A percentile compares a stretch with the other conserved stretches of the same genome.
Evolutionary conservation across 768 basidiomycete species (phyloP).

Genomic region (Pleurotus tuoliensis): DNA sequence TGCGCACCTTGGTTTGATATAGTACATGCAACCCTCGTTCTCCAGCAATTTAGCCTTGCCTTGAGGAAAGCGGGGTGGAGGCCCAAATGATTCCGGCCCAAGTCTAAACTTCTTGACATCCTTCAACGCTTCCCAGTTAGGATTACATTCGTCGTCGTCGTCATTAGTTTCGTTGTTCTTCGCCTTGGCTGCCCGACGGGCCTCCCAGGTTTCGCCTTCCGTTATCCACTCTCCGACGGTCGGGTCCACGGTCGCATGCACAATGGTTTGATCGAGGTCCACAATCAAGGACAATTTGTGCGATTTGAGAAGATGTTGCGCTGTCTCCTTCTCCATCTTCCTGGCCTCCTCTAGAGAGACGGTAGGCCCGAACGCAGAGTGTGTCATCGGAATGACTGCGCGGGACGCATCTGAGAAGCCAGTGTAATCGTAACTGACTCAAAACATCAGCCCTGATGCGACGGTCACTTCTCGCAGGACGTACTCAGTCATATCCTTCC

Average conservation of each 20-base stretch:
- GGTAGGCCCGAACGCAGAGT: constrained; percentile 86
- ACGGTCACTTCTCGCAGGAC: constrained; percentile 22
- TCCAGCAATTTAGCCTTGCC: constrained; percentile 58
- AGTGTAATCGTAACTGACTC: constrained; percentile 69
- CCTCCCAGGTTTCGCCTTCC: constrained; percentile 81
- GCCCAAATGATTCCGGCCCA: constrained; percentile 69
- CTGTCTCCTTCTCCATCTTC: constrained; percentile 80
- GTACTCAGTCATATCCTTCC: constrained; percentile 91
- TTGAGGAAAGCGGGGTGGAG: constrained; percentile 29
- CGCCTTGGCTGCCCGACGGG: constrained; percentile 43
- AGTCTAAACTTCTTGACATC: constrained; percentile 90
- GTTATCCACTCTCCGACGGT: constrained; percentile 97
- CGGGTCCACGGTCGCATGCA: constrained; percentile 97
- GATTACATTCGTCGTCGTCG: constrained; percentile 67
- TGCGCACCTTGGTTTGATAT: constrained; percentile 91
- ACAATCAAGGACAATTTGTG: constrained; percentile 92
- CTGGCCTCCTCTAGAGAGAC: constrained; percentile 92
- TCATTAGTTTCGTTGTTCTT: constrained; percentile 23
- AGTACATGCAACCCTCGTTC: constrained; percentile 89
- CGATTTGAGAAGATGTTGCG: constrained; percentile 67
- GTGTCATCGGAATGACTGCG: constrained; percentile 91
- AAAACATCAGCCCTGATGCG: constrained; percentile 7
- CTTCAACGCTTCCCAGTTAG: constrained; percentile 88
- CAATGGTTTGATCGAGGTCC: constrained; percentile 98
- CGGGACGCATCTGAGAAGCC: constrained; percentile 84